Evolutionary conservation across 805 yeast genomes (phyloP), one percentile per base, ranked within the genome.

Genomic region (Wickerhamomyces chambardii): DNA sequence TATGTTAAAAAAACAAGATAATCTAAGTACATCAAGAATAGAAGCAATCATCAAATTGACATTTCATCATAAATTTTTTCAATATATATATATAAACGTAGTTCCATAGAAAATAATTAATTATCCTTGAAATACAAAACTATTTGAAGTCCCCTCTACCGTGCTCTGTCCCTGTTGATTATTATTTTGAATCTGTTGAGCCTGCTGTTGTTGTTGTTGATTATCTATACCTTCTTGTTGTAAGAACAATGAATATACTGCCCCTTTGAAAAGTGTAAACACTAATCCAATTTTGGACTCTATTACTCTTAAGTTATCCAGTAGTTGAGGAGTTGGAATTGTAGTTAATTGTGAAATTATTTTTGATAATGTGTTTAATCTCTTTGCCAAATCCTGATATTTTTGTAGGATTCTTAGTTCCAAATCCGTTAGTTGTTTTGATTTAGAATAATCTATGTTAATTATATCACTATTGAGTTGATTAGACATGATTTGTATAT

Each of bases 211-310:
- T n/a, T 42, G 45, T 24, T 41, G 36, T n/a, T 39, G 42, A 4
- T 33, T 26, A 21, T 43, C 48, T 6, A 34, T 38, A 10, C 47
- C 48, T 40, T 64, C 73, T 42, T 68, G 67, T 44, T 75, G 78
- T 28, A 76, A 50, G 37, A 76, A 70, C 34, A 80, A 58, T 15
- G 79, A 71, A 49, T 81, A 81, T 4, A 81, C 84, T 4, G 86
- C 80, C 5, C 83, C 79, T 43, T 78, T 76, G 55, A 81, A 68
- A 30, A 78, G 53, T 1, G 86, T 79, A 34, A 76, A 75, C 4
- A 81, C 80, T 35, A 79, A 55, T 1, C 80, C 78, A 11, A 76
- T 63, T 43, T 78, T 78, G 41, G 73, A 64, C 45, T 81, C 89
- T 34, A 81, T 64, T 17, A 64, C 70, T 21, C 85, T 63, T 43